Conservation (phyloP, 257 asterid species). For the Agastache rugosa region DNA sequence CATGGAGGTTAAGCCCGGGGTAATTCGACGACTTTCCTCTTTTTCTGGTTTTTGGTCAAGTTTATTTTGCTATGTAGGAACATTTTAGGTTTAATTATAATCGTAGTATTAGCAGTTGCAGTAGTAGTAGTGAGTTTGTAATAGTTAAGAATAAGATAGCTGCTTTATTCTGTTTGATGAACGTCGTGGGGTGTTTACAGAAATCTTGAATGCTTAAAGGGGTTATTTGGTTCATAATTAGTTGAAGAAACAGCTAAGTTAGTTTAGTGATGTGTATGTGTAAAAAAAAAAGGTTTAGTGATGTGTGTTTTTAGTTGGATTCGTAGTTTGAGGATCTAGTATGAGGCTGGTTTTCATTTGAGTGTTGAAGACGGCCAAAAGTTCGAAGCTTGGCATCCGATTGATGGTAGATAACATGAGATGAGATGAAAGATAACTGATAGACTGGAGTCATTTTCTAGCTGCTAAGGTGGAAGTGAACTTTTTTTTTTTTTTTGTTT, state of each 20-base stretch:
- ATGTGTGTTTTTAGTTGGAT: slow-evolving; percentile 18
- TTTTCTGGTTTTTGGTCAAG: background rate
- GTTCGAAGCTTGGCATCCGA: background rate
- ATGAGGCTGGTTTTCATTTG: slow-evolving; percentile 13
- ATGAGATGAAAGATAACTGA: background rate
- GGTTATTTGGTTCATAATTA: slow-evolving; percentile 20
- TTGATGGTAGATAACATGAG: background rate
- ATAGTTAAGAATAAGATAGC: background rate
- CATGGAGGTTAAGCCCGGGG: slow-evolving; percentile 82
- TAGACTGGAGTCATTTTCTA: slow-evolving; percentile 13
- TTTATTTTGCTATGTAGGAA: background rate
- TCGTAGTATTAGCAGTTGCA: background rate
- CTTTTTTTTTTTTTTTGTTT: background rate
- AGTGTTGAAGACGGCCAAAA: slow-evolving; percentile 25
- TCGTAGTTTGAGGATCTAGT: background rate
- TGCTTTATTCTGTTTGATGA: background rate
- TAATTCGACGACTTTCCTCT: slow-evolving; percentile 36
- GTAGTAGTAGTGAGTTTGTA: background rate
- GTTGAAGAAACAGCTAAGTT: slow-evolving; percentile 11
- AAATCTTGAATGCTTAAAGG: slow-evolving; percentile 15
- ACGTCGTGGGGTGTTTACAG: background rate
- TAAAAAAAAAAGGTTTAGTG: no score
- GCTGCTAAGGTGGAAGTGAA: background rate
- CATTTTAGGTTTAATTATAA: slow-evolving; percentile 2
- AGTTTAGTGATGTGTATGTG: background rate